These are phyloP conservation scores for Dichotomopilus funicola DNA, from an alignment of 2,329 filamentous ascomycete genomes.

Conservation along the genomic window DNA sequence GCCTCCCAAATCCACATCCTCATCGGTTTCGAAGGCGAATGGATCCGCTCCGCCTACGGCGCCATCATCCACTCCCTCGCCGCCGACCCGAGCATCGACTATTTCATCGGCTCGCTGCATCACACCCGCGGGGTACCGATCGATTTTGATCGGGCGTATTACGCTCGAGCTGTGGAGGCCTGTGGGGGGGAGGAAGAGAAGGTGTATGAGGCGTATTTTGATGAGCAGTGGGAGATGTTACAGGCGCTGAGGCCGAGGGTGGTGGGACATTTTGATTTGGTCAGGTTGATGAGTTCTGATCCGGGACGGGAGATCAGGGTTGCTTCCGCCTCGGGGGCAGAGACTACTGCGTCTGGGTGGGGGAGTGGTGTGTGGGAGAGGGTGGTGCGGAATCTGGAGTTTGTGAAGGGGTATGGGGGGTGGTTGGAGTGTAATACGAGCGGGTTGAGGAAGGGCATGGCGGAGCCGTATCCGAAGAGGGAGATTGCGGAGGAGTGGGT, in stretches of 20 bases:
- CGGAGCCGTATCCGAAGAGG: constrained; percentile 79
- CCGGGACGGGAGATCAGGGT: background rate
- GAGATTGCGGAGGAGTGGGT: constrained; percentile 76
- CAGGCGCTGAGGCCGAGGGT: constrained; percentile 62
- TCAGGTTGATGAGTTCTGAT: constrained; percentile 62
- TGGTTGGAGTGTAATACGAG: constrained; percentile 87
- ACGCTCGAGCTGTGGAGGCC: constrained; percentile 46
- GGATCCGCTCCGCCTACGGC: constrained; percentile 63
- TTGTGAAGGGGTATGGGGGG: constrained; percentile 66
- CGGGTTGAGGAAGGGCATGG: constrained; percentile 80
- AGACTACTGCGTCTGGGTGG: background rate
- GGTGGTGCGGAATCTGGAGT: constrained; percentile 66
- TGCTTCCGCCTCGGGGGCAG: constrained; percentile 26
- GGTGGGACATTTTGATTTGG: constrained; percentile 91
- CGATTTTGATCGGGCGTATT: constrained; percentile 70
- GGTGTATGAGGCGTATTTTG: constrained; percentile 82
- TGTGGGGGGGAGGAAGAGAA: constrained; percentile 53
- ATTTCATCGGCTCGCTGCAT: constrained; percentile 90
- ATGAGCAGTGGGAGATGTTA: constrained; percentile 80
- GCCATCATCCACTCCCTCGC: constrained; percentile 53
- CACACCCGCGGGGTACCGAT: constrained; percentile 84
- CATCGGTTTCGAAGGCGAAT: constrained; percentile 90
- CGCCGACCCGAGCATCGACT: constrained; percentile 62
- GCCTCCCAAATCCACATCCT: constrained; percentile 65
- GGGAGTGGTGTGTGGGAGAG: constrained; percentile 55